Conservation (phyloP, 352 stramenopile genomes). For the Globisporangium heterothallicum region DNA sequence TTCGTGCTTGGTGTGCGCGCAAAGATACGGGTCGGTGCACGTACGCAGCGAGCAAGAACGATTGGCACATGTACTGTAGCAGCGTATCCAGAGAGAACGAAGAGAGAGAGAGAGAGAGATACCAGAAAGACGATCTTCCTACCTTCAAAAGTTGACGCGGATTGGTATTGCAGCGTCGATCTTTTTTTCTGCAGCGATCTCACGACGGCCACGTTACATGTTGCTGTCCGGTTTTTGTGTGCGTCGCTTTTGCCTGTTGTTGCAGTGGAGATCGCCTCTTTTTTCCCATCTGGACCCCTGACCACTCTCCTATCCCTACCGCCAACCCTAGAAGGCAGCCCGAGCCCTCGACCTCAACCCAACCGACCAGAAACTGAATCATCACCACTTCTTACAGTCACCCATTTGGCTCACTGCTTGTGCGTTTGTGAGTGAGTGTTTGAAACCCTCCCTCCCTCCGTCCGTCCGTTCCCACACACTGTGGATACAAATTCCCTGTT, state of each 20-base stretch:
- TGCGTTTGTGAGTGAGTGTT: not conserved
- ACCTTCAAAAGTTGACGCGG: too few species aligned
- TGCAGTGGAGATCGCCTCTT: not conserved
- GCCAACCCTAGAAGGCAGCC: constrained; percentile 2
- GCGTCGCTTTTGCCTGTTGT: not conserved
- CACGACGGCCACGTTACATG: not conserved
- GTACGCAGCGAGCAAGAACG: too few species aligned
- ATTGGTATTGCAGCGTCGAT: too few species aligned
- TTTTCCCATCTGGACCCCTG: too few species aligned
- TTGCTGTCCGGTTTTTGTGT: not conserved
- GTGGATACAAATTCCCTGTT: not conserved
- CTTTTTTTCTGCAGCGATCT: too few species aligned
- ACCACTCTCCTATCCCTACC: not conserved
- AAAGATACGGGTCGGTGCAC: too few species aligned
- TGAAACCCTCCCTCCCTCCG: not conserved
- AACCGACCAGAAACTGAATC: constrained; percentile 23
- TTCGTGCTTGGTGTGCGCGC: too few species aligned
- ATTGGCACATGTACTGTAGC: too few species aligned
- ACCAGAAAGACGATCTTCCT: too few species aligned
- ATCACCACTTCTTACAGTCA: constrained; percentile 7
- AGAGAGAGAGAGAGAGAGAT: too few species aligned
- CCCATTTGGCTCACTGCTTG: constrained; percentile 6
- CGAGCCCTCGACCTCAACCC: not conserved
- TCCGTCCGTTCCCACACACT: not conserved
- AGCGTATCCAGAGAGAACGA: too few species aligned